Percentiles rank a stretch among this genome's conserved stretches.
phyloP scores from a whole-genome alignment of 2,329 filamentous ascomycete genomes.

The Penicillium sp. region DNA sequence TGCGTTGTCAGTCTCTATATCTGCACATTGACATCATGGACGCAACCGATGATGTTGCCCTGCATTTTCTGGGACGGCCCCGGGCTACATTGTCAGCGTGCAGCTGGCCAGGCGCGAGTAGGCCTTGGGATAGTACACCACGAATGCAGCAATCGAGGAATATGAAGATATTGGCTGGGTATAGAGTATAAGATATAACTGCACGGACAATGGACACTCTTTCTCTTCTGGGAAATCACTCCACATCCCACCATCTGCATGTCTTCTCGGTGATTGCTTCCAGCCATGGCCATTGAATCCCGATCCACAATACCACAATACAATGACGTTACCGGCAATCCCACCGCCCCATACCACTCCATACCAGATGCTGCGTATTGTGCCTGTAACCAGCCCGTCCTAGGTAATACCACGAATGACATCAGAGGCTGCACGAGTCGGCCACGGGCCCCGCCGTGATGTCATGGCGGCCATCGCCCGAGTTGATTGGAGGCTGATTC shows the following conservation, averaged over 20 bases:
- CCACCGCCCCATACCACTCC: neutral
- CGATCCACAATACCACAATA: neutral
- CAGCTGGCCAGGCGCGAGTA: neutral
- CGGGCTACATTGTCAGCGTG: neutral
- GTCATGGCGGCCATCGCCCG: slow-evolving; percentile 8
- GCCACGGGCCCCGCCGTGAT: slow-evolving; percentile 13
- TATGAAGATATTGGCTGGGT: neutral
- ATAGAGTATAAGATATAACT: neutral
- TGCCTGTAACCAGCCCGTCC: neutral
- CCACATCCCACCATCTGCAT: neutral
- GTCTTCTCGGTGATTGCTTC: neutral
- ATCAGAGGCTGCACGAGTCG: slow-evolving; percentile 23
- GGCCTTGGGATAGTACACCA: neutral
- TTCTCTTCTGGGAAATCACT: neutral
- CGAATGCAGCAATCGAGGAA: neutral
- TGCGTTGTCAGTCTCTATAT: neutral
- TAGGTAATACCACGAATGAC: slow-evolving; percentile 13
- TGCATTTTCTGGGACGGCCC: slow-evolving; percentile 5
- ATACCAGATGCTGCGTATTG: neutral
- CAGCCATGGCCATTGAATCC: neutral
- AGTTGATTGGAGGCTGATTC: slow-evolving; percentile 17
- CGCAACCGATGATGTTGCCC: slow-evolving; percentile 9
- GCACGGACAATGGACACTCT: neutral
- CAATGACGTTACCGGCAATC: neutral
- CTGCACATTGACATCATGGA: slow-evolving; percentile 28